A percentile compares a stretch with the other conserved stretches of the same genome.
Evolutionary conservation across 1,139 yeast species (phyloP).

Genomic region (Hyphopichia khmerensis): DNA sequence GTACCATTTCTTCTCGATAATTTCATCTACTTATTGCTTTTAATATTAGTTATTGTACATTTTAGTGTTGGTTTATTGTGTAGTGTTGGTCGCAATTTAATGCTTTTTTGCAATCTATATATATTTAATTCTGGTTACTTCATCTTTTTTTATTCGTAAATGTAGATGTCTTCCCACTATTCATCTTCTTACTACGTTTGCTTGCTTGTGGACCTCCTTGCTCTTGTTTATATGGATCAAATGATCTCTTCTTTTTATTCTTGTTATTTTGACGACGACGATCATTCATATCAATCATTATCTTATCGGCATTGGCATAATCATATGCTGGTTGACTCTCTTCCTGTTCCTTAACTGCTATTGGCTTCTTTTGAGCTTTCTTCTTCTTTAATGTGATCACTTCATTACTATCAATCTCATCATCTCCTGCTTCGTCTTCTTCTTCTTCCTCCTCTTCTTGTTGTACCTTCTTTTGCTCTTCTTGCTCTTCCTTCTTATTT

Average conservation of each 20-base stretch:
- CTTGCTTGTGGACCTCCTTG: constrained; percentile 52
- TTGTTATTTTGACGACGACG: constrained; percentile 15
- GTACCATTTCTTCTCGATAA: too few species aligned
- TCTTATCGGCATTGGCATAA: constrained; percentile 48
- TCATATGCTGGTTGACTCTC: constrained; percentile 34
- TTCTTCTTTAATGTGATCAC: constrained; percentile 53
- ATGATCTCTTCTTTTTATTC: constrained; percentile 45
- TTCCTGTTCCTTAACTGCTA: constrained; percentile 6
- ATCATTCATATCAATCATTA: constrained; percentile 32
- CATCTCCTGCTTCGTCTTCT: constrained; percentile 4
- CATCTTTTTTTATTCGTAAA: constrained; percentile 30
- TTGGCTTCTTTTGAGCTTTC: constrained; percentile 9
- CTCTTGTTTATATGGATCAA: constrained; percentile 58
- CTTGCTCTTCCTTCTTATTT: constrained; percentile 2
- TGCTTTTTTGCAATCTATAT: too few species aligned
- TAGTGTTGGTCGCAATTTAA: too few species aligned
- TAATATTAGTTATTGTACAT: too few species aligned
- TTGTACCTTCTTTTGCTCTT: background rate
- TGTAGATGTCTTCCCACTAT: constrained; percentile 50
- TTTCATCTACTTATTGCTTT: too few species aligned
- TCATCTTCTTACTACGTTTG: constrained; percentile 40
- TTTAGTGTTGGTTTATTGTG: too few species aligned
- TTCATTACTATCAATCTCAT: constrained; percentile 45
- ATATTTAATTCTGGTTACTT: background rate
- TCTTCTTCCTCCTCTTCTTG: background rate